These are phyloP conservation scores for Chytridium lagenaria DNA, from an alignment of 371 early-diverging fungal species.

Conservation along the genomic window DNA sequence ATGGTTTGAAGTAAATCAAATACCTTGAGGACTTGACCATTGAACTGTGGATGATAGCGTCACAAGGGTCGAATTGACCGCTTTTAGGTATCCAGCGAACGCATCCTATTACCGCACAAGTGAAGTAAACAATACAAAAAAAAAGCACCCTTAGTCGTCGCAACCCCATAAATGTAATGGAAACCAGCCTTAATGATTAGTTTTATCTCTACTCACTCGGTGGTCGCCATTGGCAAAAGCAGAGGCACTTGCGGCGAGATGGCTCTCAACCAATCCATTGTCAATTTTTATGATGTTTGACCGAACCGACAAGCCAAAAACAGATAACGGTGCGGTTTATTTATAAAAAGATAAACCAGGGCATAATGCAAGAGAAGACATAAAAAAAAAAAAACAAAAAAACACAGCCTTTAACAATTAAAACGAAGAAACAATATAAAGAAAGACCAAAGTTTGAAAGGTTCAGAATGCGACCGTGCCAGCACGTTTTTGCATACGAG, in stretches of 20 bases:
- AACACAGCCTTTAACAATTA: not conserved
- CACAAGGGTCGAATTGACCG: not conserved
- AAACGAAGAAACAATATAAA: not conserved
- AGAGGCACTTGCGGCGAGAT: not conserved
- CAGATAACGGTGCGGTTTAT: no score
- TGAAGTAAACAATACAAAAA: not conserved
- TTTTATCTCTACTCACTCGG: not conserved
- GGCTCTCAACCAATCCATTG: not conserved
- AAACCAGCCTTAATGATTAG: not conserved
- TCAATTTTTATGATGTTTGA: not conserved
- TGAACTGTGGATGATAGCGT: not conserved
- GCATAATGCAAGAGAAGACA: not conserved
- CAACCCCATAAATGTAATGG: not conserved
- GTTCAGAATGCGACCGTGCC: not conserved
- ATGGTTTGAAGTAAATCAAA: no score
- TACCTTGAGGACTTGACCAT: slow-evolving; percentile 8
- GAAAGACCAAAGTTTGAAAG: not conserved
- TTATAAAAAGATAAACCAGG: no score
- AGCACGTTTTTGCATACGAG: not conserved
- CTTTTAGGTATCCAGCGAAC: slow-evolving; percentile 2
- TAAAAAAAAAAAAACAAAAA: not conserved
- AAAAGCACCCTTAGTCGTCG: not conserved
- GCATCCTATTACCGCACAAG: slow-evolving; percentile 3
- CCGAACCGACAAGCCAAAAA: not conserved
- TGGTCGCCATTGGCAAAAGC: slow-evolving; percentile 9